These are phyloP conservation scores for Yamadazyma tumulicola DNA, from an alignment of 805 yeast species.

Conservation along the genomic window DNA sequence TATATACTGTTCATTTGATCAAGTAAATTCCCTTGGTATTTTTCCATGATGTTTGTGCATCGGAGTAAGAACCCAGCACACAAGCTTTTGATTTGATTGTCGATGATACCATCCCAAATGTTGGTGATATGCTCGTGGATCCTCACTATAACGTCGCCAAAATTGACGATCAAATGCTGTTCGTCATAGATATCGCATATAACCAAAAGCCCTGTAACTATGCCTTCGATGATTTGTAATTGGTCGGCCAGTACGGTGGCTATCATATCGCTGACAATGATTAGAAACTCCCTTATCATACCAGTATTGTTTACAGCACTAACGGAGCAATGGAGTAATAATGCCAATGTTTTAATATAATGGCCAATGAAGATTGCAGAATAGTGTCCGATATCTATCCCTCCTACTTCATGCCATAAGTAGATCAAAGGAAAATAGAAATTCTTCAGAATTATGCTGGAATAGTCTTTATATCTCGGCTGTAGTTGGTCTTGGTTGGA, in stretches of 20 bases:
- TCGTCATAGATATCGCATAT: constrained; percentile 33
- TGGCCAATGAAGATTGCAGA: constrained; percentile 55
- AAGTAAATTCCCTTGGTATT: constrained; percentile 26
- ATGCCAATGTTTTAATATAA: constrained; percentile 53
- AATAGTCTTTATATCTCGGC: constrained; percentile 31
- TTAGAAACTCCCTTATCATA: constrained; percentile 54
- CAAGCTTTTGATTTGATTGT: constrained; percentile 32
- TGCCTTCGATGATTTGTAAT: constrained; percentile 33
- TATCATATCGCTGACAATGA: constrained; percentile 25
- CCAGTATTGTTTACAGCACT: constrained; percentile 46
- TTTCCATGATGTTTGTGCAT: constrained; percentile 20
- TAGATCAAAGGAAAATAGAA: constrained; percentile 55
- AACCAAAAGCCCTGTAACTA: constrained; percentile 34
- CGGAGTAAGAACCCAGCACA: constrained; percentile 39
- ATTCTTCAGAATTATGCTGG: constrained; percentile 39
- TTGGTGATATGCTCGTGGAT: constrained; percentile 25
- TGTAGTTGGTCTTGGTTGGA: background rate
- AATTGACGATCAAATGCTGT: constrained; percentile 19
- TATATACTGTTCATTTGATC: constrained; percentile 28
- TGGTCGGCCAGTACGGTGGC: constrained; percentile 21
- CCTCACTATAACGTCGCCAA: constrained; percentile 17
- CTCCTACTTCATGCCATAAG: constrained; percentile 49
- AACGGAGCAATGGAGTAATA: constrained; percentile 60
- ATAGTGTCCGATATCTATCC: constrained; percentile 49
- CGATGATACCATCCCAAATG: constrained; percentile 36